phyloP scores from a whole-genome alignment of 2,329 filamentous ascomycete genomes.

The Scedosporium boydii region DNA sequence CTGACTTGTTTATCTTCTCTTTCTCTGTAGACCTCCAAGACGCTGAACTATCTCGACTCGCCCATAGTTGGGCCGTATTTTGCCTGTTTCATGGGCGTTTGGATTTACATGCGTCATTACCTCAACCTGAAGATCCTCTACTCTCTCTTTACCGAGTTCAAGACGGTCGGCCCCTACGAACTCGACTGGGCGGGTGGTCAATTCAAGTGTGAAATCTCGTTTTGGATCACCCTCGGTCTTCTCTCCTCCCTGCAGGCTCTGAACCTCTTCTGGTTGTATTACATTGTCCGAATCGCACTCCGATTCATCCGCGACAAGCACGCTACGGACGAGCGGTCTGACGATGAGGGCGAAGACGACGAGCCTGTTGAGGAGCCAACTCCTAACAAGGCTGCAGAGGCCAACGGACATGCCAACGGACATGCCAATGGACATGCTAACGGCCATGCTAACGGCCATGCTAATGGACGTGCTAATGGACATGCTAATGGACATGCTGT shows the following conservation, averaged over 20 bases:
- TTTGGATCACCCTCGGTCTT: constrained; percentile 56
- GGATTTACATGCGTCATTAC: constrained; percentile 86
- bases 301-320: constrained; percentile 54
- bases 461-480: background rate
- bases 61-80: constrained; percentile 77
- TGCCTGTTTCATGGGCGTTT: constrained; percentile 67
- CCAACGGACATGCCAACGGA: background rate
- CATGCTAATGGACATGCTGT: background rate
- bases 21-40: constrained; percentile 65
- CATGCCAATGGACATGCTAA: constrained; percentile 6
- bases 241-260: constrained; percentile 61
- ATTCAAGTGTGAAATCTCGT: constrained; percentile 65
- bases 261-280: constrained; percentile 75
- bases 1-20: constrained; percentile 8
- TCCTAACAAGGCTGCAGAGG: constrained; percentile 11
- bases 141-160: constrained; percentile 67
- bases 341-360: constrained; percentile 56
- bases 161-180: constrained; percentile 63
- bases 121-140: constrained; percentile 69
- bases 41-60: constrained; percentile 81
- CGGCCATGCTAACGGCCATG: background rate
- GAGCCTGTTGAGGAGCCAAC: constrained; percentile 23
- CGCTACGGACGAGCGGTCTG: constrained; percentile 63
- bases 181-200: constrained; percentile 68
- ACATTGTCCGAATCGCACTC: constrained; percentile 66